Conservation (phyloP, 1,284 basidiomycete species). For the Trichosporon ovoides region DNA sequence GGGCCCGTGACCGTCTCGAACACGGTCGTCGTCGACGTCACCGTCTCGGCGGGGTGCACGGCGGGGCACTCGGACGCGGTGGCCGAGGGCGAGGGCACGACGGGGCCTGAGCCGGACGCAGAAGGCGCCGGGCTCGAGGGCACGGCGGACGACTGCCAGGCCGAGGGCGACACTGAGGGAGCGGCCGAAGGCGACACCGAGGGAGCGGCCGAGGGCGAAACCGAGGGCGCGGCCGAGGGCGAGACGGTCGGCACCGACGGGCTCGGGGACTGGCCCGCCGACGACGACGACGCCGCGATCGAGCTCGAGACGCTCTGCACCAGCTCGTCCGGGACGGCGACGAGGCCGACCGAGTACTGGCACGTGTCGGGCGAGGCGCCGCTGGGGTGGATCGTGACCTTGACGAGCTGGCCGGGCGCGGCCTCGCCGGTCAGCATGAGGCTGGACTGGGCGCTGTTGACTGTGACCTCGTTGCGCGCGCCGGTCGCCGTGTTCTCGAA, state of each 20-base stretch:
- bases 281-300: background rate
- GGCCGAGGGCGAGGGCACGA: background rate
- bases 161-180: no score
- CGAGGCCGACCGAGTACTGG: slow-evolving; percentile 10
- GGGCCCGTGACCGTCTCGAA: background rate
- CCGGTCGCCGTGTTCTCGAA: slow-evolving; percentile 10
- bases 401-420: slow-evolving; percentile 1
- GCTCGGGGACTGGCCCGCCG: no score
- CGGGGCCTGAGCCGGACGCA: no score
- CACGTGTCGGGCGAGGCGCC: slow-evolving; percentile 9
- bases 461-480: background rate
- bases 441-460: slow-evolving; percentile 6
- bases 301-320: background rate
- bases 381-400: slow-evolving; percentile 1
- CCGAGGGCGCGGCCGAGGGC: background rate
- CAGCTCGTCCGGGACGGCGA: background rate
- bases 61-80: background rate
- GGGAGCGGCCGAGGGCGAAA: slow-evolving; percentile 30
- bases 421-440: background rate
- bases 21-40: background rate
- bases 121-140: slow-evolving; percentile 17
- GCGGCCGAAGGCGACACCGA: slow-evolving; percentile 24
- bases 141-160: no score
- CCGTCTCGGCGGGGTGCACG: no score
- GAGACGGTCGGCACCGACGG: background rate